Evolutionary conservation across 1,284 basidiomycete species (phyloP).

Genomic region (Leucoagaricus sp.): DNA sequence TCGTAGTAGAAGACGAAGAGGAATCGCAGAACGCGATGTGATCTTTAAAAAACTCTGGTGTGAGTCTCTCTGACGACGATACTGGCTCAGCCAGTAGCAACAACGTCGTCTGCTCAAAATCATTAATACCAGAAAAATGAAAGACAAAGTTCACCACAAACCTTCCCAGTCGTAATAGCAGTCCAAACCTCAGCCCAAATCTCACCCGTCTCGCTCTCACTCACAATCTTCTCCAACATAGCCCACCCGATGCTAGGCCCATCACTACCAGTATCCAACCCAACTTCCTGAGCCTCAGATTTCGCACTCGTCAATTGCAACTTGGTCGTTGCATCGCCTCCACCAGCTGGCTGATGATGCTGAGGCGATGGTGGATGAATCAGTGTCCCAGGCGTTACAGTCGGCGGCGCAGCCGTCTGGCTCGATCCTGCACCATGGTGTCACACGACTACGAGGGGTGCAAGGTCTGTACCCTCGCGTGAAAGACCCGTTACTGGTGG

Average conservation of each 20-base stretch:
- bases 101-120: constrained; percentile 62
- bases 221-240: constrained; percentile 77
- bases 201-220: constrained; percentile 53
- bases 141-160: constrained; percentile 29
- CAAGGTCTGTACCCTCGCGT: no score
- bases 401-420: constrained; percentile 25
- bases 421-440: no score
- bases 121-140: constrained; percentile 4
- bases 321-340: constrained; percentile 63
- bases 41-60: constrained; percentile 75
- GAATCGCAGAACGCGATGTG: constrained; percentile 68
- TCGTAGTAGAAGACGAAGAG: constrained; percentile 12
- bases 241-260: constrained; percentile 64
- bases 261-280: constrained; percentile 51
- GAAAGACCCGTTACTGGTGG: no score
- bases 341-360: constrained; percentile 32
- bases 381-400: constrained; percentile 48
- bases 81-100: constrained; percentile 69
- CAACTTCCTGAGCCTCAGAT: constrained; percentile 75
- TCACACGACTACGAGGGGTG: no score
- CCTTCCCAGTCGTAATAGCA: constrained; percentile 69
- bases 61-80: constrained; percentile 53
- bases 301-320: constrained; percentile 83
- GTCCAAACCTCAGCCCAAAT: constrained; percentile 82
- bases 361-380: constrained; percentile 39